Evolutionary conservation across 345 rosid genomes (phyloP).

Genomic region (Populus euphratica): DNA sequence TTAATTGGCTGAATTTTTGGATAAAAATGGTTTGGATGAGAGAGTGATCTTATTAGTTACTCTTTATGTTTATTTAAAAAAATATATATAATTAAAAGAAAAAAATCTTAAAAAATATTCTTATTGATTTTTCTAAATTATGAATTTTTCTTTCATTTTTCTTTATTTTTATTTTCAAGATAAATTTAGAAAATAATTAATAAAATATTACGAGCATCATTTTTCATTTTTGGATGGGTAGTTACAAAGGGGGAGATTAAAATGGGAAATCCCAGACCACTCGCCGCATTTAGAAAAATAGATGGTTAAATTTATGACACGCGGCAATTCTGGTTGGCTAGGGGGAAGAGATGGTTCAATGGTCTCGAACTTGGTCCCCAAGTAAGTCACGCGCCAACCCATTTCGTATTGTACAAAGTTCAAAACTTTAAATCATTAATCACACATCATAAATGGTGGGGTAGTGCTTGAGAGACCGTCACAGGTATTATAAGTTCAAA

Average conservation of each 20-base stretch:
- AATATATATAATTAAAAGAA: no score
- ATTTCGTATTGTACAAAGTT: background rate
- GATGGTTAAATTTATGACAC: conserved; percentile 18
- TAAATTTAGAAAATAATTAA: no score
- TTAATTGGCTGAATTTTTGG: background rate
- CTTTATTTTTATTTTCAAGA: no score
- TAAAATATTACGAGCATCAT: no score
- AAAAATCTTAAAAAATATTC: no score
- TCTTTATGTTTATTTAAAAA: no score
- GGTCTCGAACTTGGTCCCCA: conserved; percentile 28
- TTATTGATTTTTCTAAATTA: no score
- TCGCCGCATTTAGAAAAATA: conserved; percentile 35
- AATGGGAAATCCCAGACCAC: conserved; percentile 32
- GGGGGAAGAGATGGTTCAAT: background rate
- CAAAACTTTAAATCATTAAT: no score
- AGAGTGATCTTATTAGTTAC: no score
- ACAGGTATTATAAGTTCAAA: background rate
- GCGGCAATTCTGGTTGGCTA: conserved; percentile 17
- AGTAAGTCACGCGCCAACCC: conserved; percentile 11
- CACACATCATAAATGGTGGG: background rate
- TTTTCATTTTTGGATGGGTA: background rate
- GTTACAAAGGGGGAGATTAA: background rate
- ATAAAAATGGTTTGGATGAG: background rate
- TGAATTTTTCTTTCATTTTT: no score
- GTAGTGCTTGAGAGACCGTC: background rate